These are phyloP conservation scores for Polygonum aviculare DNA, from an alignment of 148 eudicot species.

Conservation along the genomic window DNA sequence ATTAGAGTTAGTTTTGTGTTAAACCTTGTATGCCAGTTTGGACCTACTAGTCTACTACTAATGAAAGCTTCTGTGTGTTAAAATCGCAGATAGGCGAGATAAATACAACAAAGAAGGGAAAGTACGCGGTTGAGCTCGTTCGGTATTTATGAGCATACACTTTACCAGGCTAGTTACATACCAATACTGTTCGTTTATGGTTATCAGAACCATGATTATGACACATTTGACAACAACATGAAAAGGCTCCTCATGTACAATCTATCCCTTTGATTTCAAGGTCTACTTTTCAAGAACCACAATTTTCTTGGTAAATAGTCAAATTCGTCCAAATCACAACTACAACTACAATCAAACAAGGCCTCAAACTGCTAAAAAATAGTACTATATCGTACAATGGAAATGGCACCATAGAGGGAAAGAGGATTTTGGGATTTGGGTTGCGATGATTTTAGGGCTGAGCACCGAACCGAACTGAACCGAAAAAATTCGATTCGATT, in stretches of 20 bases:
- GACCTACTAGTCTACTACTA: neutral
- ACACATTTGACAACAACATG: neutral
- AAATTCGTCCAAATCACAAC: no score
- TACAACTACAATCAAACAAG: no score
- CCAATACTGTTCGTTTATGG: neutral
- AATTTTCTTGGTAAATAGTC: no score
- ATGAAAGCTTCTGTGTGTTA: neutral
- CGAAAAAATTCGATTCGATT: no score
- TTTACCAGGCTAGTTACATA: neutral
- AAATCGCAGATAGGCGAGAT: slow-evolving; percentile 78
- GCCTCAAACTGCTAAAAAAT: no score
- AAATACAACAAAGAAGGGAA: slow-evolving; percentile 72
- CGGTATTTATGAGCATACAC: slow-evolving; percentile 32
- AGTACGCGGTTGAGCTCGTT: slow-evolving; percentile 70
- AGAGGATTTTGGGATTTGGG: neutral
- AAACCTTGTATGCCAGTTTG: neutral
- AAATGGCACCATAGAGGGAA: neutral
- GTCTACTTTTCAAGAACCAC: no score
- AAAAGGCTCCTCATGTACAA: neutral
- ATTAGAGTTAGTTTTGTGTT: neutral
- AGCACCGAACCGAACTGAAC: no score
- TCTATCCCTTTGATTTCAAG: neutral
- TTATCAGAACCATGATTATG: neutral
- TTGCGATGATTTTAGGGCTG: no score
- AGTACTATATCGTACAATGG: neutral